Evolutionary conservation across 495 filamentous ascomycete species (phyloP), one percentile per base, ranked within the genome.

Genomic region (Aspergillus steynii): DNA sequence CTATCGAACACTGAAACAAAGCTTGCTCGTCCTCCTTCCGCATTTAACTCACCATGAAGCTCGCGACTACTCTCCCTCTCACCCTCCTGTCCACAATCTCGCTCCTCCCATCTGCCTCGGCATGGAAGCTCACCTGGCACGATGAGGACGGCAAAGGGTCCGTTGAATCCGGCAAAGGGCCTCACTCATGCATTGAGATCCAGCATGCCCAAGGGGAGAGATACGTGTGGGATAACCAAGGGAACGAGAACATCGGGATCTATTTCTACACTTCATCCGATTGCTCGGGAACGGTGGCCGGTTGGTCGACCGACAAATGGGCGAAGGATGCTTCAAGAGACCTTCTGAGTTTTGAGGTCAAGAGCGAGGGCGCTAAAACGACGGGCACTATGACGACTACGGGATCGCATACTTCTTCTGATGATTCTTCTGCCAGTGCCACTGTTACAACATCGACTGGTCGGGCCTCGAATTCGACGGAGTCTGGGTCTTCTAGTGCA

Each of bases 121-220:
- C 68, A 26, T 70, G 68, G 68, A 50, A 59, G 46, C 55, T 70
- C 25, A 66, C 63, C 49, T 70, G 68, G 68, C 53, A 45, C 27
- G 57, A 68, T 47, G 42, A 58, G 28, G 37, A 61, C 34, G 60
- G 55, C 53, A 55, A 58, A 29, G 15, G 46, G 25, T 34, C 58
- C 31, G 61, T 51, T 32, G 60, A 58, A 37, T 31, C 52, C 8
- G 68, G 68, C 29, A 37, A 49, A 0, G 68, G 68, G 6, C 68
- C 68, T 1, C 59, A 55, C 26, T 47, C 58, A 25, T 70, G 68
- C 55, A 66, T 67, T 20, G 34, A 29, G 28, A 57, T 70, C 29
- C 32, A 68, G 34, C 61, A 70, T 46, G 61, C 61, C 2, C 29
- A 62, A 53, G 68, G 68, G 7, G 15, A 64, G n/a, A n/a, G 62